These are phyloP conservation scores for Zangia roseola DNA, from an alignment of 768 basidiomycete genomes.

Conservation along the genomic window DNA sequence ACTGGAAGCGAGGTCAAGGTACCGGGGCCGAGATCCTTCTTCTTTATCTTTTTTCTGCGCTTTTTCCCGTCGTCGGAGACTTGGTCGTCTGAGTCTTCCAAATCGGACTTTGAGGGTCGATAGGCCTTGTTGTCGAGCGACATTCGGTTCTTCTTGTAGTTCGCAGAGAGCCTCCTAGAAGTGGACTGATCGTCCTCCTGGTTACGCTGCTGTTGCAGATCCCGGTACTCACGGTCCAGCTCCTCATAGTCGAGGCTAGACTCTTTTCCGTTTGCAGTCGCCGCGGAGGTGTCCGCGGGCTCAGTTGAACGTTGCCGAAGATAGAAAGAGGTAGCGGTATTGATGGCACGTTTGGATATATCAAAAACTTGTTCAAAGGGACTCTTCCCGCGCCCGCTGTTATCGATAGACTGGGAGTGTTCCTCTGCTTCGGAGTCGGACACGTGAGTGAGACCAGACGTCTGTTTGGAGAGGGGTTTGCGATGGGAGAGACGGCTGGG, in stretches of 20 bases:
- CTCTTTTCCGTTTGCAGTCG: constrained; percentile 38
- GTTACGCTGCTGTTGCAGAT: constrained; percentile 27
- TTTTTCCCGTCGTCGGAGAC: constrained; percentile 52
- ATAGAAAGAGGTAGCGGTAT: constrained; percentile 58
- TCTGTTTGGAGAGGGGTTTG: constrained; percentile 55
- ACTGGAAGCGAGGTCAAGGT: constrained; percentile 67
- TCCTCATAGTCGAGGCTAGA: constrained; percentile 76
- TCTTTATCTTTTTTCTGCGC: constrained; percentile 50
- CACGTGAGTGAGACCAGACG: constrained; percentile 49
- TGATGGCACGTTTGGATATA: constrained; percentile 50
- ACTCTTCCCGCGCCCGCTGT: constrained; percentile 58
- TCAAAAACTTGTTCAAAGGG: constrained; percentile 64
- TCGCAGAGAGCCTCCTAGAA: constrained; percentile 33
- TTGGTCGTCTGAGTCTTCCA: constrained; percentile 65
- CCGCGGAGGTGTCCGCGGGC: constrained; percentile 42
- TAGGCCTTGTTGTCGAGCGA: constrained; percentile 83
- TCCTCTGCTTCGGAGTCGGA: constrained; percentile 72
- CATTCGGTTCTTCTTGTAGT: constrained; percentile 58
- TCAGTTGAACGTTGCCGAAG: constrained; percentile 62
- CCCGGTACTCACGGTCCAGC: constrained; percentile 67
- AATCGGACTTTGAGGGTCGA: constrained; percentile 60
- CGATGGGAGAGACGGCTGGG: constrained; percentile 44
- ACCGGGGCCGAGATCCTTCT: constrained; percentile 51
- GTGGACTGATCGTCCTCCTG: constrained; percentile 24
- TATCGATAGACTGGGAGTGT: constrained; percentile 27